Evolutionary conservation across 225 moss, liverwort and hornwort species (phyloP).

Genomic region (Sphagnum contortum): DNA sequence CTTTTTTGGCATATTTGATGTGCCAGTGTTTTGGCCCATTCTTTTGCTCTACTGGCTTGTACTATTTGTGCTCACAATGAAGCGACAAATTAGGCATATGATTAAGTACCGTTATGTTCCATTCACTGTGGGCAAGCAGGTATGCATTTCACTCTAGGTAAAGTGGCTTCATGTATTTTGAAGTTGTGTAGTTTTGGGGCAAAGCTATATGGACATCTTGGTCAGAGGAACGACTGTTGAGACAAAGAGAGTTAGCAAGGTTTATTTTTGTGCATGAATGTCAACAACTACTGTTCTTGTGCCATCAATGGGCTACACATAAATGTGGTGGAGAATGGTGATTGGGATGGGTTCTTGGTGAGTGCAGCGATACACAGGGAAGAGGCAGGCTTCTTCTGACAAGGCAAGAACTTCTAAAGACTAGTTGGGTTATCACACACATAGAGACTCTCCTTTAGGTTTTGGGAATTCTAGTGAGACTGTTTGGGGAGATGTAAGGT

Average conservation of each 20-base stretch:
- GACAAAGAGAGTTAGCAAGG: no score
- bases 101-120: constrained; percentile 97
- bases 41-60: constrained; percentile 97
- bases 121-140: constrained; percentile 99
- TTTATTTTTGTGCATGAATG: no score
- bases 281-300: no score
- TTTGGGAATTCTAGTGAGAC: no score
- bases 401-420: constrained; percentile 99
- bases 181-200: no score
- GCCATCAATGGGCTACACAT: no score
- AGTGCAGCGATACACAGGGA: constrained; percentile 86
- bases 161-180: no score
- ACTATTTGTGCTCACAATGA: constrained; percentile 94
- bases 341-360: constrained; percentile 1
- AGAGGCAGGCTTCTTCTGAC: constrained; percentile 73
- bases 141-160: constrained; percentile 8
- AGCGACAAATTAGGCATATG: constrained; percentile 99
- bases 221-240: no score
- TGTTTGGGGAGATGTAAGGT: no score
- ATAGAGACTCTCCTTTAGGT: no score
- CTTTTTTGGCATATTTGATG: constrained; percentile 97
- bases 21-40: constrained; percentile 99
- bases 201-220: no score
- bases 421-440: constrained; percentile 13
- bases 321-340: no score